Base-by-base conservation (phyloP, 352 stramenopile species). In the Plasmopara viticola region DNA sequence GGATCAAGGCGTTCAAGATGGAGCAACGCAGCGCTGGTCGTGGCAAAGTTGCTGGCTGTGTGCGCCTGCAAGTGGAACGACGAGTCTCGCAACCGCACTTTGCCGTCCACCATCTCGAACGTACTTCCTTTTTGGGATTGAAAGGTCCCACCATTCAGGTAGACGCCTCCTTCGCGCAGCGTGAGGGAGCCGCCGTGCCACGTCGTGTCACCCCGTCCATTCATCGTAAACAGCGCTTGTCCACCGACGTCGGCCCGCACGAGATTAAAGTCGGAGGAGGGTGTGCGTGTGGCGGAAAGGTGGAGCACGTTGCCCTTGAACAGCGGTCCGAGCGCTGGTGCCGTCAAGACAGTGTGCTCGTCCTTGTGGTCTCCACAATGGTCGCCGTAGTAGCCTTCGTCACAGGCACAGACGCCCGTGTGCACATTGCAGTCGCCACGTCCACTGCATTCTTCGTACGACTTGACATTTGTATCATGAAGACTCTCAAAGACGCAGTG, bases 271-370 rank as follows among this genome's bases (percentile, higher is more conserved):
- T 81, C 69, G 12, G 62, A 56, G 14, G 72, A 83, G 9, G 69
- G 51, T 5, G 25, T 37, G 2, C 76, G 72, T 35, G 68, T 66
- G 6, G 78, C 76, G 7, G 65, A 74, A 34, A 91, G 56, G 33
- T 67, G 74, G 0, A 91, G 51, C 15, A 84, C 61, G 30, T 88
- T 87, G 31, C 81, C 81, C 18, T 80, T 71, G 51, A 88, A 88
- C 45, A 86, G 86, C 10, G 77, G 73, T 4, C 78, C 80, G 0
- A 20, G 52, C 4, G 75, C 74, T 10, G 73, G 61, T 8, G 68
- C 75, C 0, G 72, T 56, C 7, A 84, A 44, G n/a, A 86, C 66
- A 42, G 88, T 72, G 54, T 82, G 71, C 25, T 78, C 66, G 49
- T 91, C 74, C 29, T 70, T 64, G 33, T 80, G 84, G 53, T 78